Evolutionary conservation across 2,329 filamentous ascomycete species (phyloP).

Genomic region (Colletotrichum cereale): DNA sequence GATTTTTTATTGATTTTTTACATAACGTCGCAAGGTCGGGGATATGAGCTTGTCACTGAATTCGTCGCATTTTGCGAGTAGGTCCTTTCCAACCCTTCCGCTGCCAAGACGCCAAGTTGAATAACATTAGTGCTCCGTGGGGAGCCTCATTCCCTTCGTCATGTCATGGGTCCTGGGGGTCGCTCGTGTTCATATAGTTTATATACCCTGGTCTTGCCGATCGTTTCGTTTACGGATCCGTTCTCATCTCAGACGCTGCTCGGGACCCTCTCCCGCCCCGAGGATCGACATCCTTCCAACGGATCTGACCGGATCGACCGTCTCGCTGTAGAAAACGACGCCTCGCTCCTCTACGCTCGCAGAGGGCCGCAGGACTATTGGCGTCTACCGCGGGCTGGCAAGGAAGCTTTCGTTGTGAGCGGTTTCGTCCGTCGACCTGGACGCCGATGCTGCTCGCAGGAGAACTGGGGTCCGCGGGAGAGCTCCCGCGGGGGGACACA

Average conservation of each 20-base stretch:
- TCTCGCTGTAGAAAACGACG: conserved; percentile 61
- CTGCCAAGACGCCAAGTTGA: too few species aligned
- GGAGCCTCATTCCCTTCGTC: too few species aligned
- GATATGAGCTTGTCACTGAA: too few species aligned
- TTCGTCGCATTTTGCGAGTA: too few species aligned
- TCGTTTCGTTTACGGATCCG: too few species aligned
- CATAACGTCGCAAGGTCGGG: too few species aligned
- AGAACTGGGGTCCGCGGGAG: conserved; percentile 51
- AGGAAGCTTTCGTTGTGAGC: conserved; percentile 67
- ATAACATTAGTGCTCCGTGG: too few species aligned
- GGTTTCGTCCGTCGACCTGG: conserved; percentile 68
- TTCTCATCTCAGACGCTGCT: conserved; percentile 62
- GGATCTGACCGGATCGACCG: conserved; percentile 66
- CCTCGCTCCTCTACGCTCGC: conserved; percentile 60
- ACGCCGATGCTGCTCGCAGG: conserved; percentile 60
- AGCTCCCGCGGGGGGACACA: conserved; percentile 56
- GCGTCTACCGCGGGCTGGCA: conserved; percentile 56
- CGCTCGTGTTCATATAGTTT: too few species aligned
- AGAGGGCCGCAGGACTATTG: conserved; percentile 48
- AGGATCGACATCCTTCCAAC: conserved; percentile 61
- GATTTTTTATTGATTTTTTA: too few species aligned
- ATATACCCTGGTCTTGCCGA: too few species aligned
- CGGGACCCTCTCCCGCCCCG: conserved; percentile 71
- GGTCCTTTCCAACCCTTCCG: neutral
- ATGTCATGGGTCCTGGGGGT: too few species aligned